A percentile compares a stretch with the other conserved stretches of the same genome.
Evolutionary conservation across 2,329 filamentous ascomycete genomes (phyloP).

Genomic region (Ramularia collo-cygni): DNA sequence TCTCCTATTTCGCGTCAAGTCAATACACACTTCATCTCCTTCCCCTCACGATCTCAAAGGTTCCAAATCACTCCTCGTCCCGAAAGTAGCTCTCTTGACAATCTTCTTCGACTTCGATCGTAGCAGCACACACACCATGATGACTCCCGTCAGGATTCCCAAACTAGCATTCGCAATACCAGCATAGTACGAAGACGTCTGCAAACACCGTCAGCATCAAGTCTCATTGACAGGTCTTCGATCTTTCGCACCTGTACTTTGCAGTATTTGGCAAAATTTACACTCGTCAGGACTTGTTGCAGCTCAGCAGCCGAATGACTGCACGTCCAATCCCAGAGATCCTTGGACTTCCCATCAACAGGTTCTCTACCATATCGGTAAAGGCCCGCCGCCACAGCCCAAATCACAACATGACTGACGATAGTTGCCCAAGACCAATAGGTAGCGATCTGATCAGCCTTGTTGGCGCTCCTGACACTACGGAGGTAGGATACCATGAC

Average conservation of each 20-base stretch:
- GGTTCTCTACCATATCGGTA: conserved; percentile 34
- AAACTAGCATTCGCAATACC: conserved; percentile 31
- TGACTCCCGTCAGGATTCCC: conserved; percentile 26
- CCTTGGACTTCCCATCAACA: conserved; percentile 28
- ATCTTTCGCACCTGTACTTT: conserved; percentile 29
- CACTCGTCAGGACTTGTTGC: conserved; percentile 32
- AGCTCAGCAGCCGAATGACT: conserved; percentile 29
- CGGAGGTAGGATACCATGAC: conserved; percentile 31
- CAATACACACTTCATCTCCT: not conserved
- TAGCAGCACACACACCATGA: conserved; percentile 26
- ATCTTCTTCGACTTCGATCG: conserved; percentile 29
- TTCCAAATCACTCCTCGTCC: conserved; percentile 2
- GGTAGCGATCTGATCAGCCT: conserved; percentile 23
- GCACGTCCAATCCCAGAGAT: conserved; percentile 40
- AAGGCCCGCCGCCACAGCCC: conserved; percentile 29
- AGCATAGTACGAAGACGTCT: conserved; percentile 32
- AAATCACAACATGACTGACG: conserved; percentile 31
- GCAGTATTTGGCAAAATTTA: conserved; percentile 34
- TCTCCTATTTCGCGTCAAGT: too few relatives aligned
- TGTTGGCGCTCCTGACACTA: conserved; percentile 31
- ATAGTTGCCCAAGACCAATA: conserved; percentile 28
- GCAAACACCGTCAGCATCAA: not conserved
- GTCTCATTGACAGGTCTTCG: not conserved
- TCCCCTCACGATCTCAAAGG: conserved; percentile 1
- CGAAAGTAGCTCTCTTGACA: conserved; percentile 4